Base-by-base conservation (phyloP, 179 eudicot genomes). In the Spinacia oleracea region DNA sequence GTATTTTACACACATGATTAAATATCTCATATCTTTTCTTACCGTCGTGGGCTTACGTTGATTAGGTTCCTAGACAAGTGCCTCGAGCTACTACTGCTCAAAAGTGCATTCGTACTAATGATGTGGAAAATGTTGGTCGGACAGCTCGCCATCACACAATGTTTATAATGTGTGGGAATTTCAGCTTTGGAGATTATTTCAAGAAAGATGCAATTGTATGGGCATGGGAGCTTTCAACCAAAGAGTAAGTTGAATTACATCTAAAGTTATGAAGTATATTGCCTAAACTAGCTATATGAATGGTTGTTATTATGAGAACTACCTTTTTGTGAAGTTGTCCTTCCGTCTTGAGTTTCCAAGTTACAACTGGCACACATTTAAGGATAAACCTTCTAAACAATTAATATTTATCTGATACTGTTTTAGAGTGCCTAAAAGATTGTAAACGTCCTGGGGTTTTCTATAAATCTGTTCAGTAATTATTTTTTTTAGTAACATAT, bases 121-220 rank as follows among this genome's bases (percentile, higher is more conserved):
- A 96, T 86, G 83, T 96, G 62, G 99, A 96, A 83, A 93, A 96
- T 84, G 99, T 96, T 62, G 99, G 98, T 45, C 91, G 90, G 77
- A 93, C 98, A 77, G 76, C 98, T 74, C 89, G 98, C 32, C 99
- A 96, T 79, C 99, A 96, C 67, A 96, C 98, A n/a, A 90, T 96
- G 81, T 96, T 96, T 91, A 97, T 93, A 83, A 96, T 96, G 99
- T 97, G 94, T 77, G 99, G 99, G 64, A 96, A 93, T 80, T 96
- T 93, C 77, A 91, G 98, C 79, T 93, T 96, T 83, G 99, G 99
- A 74, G 99, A 96, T 84, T 96, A 96, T 81, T 96, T 96, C 82
- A 96, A 96, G 89, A 91, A 87, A 78, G 99, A 96, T 77, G 98
- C 99, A 72, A 90, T 93, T 78, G 79, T 75, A 77, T 96, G 99